Base-by-base conservation (phyloP, 108 stramenopile species). In the Cyclotella cryptica region DNA sequence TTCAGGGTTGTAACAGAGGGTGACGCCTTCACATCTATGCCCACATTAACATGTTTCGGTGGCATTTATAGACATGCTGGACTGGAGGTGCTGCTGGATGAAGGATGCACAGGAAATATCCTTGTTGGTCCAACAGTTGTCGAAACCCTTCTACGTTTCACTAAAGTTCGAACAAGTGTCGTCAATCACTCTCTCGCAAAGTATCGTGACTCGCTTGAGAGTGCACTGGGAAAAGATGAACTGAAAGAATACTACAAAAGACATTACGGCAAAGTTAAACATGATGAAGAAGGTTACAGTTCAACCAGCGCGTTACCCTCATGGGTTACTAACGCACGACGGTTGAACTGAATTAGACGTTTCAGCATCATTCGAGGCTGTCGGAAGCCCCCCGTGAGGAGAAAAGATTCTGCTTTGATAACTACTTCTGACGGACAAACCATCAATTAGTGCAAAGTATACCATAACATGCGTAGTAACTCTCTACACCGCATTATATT, bases 61-160 rank as follows among this genome's bases (percentile, higher is more conserved):
- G 91, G 90, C 21, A 77, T 88, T 17, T 94, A 94, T 81, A 85
- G 90, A 52, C 93, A 94, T 77, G 85, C 90, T 35, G 91, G 91
- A 12, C 64, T 90, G 41, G 91, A 92, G 60, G 93, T 94, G 12
- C 63, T 90, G 10, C 55, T 94, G 60, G 93, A 94, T 59, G 91
- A 89, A 70, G 89, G 90, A 19, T 85, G 86, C 68, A 92, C 88
- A 12, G 93, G 93, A 62, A 94, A 89, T 58, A 90, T 92, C 21
- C 55, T 90, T 42, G 90, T 94, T 8, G 91, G 89, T 17, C 93
- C 93, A 27, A 92, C 93, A 28, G 89, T 92, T 14, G 93, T 94
- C 18, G 93, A 94, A 74, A 92, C 89, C 17, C 71, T 92, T 19
- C 85, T 94, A 70, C 86, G 93, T 6, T 94, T 94, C 72, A 80